Conservation (phyloP, 805 yeast species). For the Teunomyces atbi region DNA sequence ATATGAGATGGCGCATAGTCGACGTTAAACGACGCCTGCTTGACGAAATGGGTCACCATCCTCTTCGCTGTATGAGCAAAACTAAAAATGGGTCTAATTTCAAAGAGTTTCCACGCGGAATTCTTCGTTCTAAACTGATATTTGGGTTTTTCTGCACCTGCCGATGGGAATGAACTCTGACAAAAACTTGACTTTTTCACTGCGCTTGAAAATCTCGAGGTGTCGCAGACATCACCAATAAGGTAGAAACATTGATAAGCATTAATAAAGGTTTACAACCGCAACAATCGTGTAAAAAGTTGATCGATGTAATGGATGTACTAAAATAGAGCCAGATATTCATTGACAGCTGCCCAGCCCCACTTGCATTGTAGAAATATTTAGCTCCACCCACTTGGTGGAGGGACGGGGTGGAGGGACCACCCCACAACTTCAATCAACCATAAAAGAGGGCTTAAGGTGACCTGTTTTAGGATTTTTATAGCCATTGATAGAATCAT, state of each 20-base stretch:
- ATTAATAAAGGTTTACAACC: too few species aligned
- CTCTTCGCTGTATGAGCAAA: neutral
- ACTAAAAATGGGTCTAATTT: neutral
- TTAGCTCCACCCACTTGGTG: neutral
- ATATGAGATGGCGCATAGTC: constrained; percentile 73
- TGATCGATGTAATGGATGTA: too few species aligned
- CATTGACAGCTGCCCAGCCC: neutral
- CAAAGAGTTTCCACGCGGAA: neutral
- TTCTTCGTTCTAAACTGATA: neutral
- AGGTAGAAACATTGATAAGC: neutral
- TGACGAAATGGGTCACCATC: constrained; percentile 11
- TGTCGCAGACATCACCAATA: neutral
- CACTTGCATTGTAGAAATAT: neutral
- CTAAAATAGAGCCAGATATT: too few species aligned
- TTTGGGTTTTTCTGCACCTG: neutral
- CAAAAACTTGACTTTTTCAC: neutral
- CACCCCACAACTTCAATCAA: neutral
- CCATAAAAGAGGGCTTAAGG: neutral
- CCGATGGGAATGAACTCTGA: neutral
- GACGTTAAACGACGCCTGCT: constrained; percentile 51
- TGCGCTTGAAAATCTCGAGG: neutral
- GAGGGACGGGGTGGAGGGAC: neutral
- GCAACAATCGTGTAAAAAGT: too few species aligned
- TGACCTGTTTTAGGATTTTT: neutral
- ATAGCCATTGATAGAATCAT: neutral